Conservation (phyloP, 1,284 basidiomycete species). For the Coriolopsis trogii region DNA sequence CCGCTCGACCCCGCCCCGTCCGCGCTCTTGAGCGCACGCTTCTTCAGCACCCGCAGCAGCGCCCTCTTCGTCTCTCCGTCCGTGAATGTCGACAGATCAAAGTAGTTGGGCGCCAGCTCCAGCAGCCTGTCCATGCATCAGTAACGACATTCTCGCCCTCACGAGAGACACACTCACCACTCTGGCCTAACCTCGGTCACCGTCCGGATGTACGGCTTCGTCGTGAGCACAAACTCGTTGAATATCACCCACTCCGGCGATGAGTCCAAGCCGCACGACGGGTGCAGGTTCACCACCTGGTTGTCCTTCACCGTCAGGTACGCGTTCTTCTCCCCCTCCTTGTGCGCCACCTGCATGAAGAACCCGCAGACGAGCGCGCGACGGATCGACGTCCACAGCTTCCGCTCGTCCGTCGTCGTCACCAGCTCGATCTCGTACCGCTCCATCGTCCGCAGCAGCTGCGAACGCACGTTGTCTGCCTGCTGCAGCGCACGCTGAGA, state of each 20-base stretch:
- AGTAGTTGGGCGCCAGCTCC: constrained; percentile 83
- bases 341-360: constrained; percentile 99
- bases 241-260: constrained; percentile 97
- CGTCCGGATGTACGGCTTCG: constrained; percentile 87
- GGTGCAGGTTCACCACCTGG: constrained; percentile 90
- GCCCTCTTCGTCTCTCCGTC: constrained; percentile 78
- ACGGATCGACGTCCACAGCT: constrained; percentile 81
- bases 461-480: constrained; percentile 94
- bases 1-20: constrained; percentile 11
- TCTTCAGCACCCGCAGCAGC: constrained; percentile 52
- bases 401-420: constrained; percentile 79
- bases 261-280: constrained; percentile 91
- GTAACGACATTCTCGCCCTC: background rate
- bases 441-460: constrained; percentile 94
- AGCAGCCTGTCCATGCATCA: constrained; percentile 61
- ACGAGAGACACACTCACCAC: constrained; percentile 60
- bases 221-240: constrained; percentile 97
- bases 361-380: constrained; percentile 91
- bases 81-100: constrained; percentile 67
- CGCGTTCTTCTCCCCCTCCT: constrained; percentile 87
- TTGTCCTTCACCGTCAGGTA: constrained; percentile 95
- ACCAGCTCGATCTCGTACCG: constrained; percentile 84
- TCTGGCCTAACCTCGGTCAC: constrained; percentile 89
- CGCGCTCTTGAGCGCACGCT: constrained; percentile 38
- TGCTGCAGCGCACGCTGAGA: constrained; percentile 84